Percentiles rank a stretch among this genome's conserved stretches.
These are phyloP conservation scores for Rhododendron mucronatum DNA, from an alignment of 148 eudicot species.

Conservation along the genomic window DNA sequence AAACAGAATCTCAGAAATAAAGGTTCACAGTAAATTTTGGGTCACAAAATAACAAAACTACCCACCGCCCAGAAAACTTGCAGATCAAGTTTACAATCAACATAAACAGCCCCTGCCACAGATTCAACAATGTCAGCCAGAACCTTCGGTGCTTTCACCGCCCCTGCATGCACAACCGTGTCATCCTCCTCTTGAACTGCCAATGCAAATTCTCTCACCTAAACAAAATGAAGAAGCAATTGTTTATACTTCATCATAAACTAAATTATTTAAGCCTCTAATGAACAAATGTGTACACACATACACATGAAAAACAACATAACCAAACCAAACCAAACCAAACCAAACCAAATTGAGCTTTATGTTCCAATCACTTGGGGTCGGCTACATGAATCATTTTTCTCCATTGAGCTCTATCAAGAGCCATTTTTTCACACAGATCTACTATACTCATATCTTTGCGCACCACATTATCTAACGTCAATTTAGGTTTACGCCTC, in stretches of 20 bases:
- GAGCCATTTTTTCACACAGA: too few relatives aligned
- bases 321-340: too few relatives aligned
- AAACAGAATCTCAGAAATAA: background rate
- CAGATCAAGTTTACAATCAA: constrained; percentile 58
- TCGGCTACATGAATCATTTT: too few relatives aligned
- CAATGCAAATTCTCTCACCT: constrained; percentile 54
- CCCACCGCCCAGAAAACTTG: constrained; percentile 57
- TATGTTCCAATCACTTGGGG: too few relatives aligned
- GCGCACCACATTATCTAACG: too few relatives aligned
- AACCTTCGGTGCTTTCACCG: constrained; percentile 72
- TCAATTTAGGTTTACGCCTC: too few relatives aligned
- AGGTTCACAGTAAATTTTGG: background rate
- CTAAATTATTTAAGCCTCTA: constrained; percentile 2
- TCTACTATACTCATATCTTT: too few relatives aligned
- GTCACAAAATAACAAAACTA: background rate
- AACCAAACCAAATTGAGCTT: too few relatives aligned
- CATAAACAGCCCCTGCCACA: constrained; percentile 69
- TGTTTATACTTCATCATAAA: constrained; percentile 17
- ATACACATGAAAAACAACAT: too few relatives aligned
- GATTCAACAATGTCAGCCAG: constrained; percentile 91
- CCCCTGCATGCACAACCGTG: constrained; percentile 63
- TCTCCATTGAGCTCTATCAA: too few relatives aligned
- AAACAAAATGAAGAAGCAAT: background rate
- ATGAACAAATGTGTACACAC: background rate
- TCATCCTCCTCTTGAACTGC: constrained; percentile 61